Evolutionary conservation across 805 yeast species (phyloP).

Genomic region (Huiozyma naganishii): DNA sequence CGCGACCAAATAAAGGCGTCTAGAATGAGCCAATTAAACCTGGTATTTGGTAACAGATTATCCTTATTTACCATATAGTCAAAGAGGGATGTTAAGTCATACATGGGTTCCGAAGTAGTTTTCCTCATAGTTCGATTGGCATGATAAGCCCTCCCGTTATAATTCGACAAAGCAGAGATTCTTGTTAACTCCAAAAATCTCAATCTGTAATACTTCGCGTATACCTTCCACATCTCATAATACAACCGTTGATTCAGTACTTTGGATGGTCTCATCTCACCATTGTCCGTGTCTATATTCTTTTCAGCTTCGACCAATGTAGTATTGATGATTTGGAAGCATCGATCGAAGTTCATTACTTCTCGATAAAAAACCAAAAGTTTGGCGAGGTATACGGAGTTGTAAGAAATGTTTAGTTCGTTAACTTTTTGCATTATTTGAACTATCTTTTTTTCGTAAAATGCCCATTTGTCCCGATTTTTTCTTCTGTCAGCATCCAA

Average conservation of each 20-base stretch:
- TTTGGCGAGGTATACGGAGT: conserved; percentile 31
- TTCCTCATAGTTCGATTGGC: conserved; percentile 4
- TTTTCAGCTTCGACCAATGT: conserved; percentile 11
- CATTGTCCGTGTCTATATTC: conserved; percentile 5
- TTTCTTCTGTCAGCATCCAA: not conserved
- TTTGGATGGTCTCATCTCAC: not conserved
- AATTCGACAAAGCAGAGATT: too few relatives aligned
- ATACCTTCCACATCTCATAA: conserved; percentile 25
- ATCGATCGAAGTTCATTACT: conserved; percentile 21
- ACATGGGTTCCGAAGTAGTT: conserved; percentile 2
- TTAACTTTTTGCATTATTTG: conserved; percentile 25
- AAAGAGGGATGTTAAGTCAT: conserved; percentile 6
- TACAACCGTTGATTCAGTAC: conserved; percentile 18
- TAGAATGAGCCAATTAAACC: conserved; percentile 11
- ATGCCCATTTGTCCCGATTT: not conserved
- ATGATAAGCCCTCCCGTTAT: conserved; percentile 8
- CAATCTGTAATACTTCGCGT: conserved; percentile 12
- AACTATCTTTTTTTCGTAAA: conserved; percentile 16
- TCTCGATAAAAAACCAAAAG: conserved; percentile 27
- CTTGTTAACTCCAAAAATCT: conserved; percentile 6
- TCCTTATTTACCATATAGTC: conserved; percentile 12
- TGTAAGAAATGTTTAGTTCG: conserved; percentile 21
- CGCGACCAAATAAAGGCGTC: conserved; percentile 12
- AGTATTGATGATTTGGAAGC: conserved; percentile 27
- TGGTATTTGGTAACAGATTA: conserved; percentile 13